These are phyloP conservation scores for Suillus tomentosus DNA, from an alignment of 768 basidiomycete genomes.

Conservation along the genomic window DNA sequence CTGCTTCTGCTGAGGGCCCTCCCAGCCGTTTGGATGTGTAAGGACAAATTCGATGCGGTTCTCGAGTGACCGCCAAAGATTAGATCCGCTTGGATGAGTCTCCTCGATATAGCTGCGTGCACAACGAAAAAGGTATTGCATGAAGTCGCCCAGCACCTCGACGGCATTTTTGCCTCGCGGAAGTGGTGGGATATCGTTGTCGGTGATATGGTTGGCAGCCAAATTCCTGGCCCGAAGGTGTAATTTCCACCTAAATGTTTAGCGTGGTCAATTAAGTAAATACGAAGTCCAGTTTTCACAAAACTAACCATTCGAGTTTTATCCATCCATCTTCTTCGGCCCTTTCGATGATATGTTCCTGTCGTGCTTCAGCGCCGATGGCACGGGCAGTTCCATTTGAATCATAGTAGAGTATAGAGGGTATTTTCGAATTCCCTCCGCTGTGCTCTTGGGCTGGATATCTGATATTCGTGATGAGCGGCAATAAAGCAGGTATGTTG, in stretches of 20 bases:
- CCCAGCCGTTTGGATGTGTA: slow-evolving; percentile 69
- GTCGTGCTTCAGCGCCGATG: slow-evolving; percentile 47
- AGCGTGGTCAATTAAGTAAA: slow-evolving; percentile 1
- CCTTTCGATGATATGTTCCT: slow-evolving; percentile 39
- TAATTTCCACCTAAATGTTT: slow-evolving; percentile 35
- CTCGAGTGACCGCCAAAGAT: slow-evolving; percentile 48
- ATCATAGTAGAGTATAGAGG: slow-evolving; percentile 51
- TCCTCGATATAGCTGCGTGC: slow-evolving; percentile 49
- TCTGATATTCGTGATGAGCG: slow-evolving; percentile 20
- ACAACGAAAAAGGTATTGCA: slow-evolving; percentile 47
- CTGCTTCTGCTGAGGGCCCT: slow-evolving; percentile 55
- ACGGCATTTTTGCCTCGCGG: slow-evolving; percentile 43
- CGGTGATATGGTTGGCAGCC: slow-evolving; percentile 31
- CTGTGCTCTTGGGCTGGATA: slow-evolving; percentile 46
- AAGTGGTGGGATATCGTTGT: slow-evolving; percentile 41
- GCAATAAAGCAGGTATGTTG: not conserved
- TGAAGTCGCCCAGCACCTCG: slow-evolving; percentile 49
- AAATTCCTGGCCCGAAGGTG: slow-evolving; percentile 40
- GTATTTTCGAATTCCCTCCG: slow-evolving; percentile 50
- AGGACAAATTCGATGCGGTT: slow-evolving; percentile 51
- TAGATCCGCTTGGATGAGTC: slow-evolving; percentile 43
- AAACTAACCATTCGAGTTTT: slow-evolving; percentile 46
- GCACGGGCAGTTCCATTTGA: slow-evolving; percentile 39
- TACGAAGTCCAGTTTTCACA: not conserved
- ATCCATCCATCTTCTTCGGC: slow-evolving; percentile 48